Conservation (phyloP, 73 alveolate genomes). For the Paramecium biaurelia region DNA sequence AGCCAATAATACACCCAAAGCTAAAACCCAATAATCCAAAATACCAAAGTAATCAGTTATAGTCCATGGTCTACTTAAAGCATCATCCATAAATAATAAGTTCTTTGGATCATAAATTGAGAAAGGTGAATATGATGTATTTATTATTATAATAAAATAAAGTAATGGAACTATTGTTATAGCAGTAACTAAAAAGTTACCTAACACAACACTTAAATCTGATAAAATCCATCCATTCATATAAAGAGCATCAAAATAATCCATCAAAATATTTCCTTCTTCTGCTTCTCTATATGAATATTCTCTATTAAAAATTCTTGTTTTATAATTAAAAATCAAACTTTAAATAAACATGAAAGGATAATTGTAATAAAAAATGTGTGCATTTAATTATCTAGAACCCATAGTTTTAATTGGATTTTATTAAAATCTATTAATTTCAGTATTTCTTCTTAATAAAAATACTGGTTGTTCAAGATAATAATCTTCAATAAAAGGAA, state of each 20-base stretch:
- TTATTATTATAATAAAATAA: not conserved
- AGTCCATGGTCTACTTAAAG: slow-evolving; percentile 37
- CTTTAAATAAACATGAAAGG: not conserved
- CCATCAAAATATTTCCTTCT: slow-evolving; percentile 1
- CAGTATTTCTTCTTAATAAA: not conserved
- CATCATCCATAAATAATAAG: not conserved
- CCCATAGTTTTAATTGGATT: slow-evolving; percentile 29
- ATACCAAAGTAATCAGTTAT: not conserved
- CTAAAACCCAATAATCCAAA: slow-evolving; percentile 20
- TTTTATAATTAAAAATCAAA: not conserved
- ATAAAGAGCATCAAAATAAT: slow-evolving; percentile 21
- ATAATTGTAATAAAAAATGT: not conserved
- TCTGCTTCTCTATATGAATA: not conserved
- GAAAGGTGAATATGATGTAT: slow-evolving; percentile 12
- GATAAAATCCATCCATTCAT: slow-evolving; percentile 25
- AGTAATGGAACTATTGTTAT: not conserved
- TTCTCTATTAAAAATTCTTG: slow-evolving; percentile 7
- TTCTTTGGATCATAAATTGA: slow-evolving; percentile 32
- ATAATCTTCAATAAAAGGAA: slow-evolving; percentile 19
- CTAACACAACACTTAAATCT: not conserved
- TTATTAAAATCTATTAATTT: not conserved
- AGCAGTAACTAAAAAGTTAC: not conserved
- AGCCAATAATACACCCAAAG: not conserved
- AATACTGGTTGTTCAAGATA: slow-evolving; percentile 25
- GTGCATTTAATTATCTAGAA: not conserved